Evolutionary conservation across 2,329 filamentous ascomycete species (phyloP).

Genomic region (Penicillium janthinellum): DNA sequence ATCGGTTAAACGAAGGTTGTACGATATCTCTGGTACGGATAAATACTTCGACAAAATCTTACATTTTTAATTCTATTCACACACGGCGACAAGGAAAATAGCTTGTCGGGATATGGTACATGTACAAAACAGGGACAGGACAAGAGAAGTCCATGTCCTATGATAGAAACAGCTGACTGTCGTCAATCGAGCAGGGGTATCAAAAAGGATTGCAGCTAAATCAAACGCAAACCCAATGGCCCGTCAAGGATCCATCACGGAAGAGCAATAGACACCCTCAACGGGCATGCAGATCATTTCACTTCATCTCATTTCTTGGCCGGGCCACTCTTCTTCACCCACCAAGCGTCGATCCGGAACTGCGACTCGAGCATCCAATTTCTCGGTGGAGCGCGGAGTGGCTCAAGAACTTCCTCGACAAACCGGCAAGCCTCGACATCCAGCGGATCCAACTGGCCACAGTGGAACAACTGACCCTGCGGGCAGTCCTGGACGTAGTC

Average conservation of each 20-base stretch:
- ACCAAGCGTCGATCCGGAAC: slow-evolving; percentile 15
- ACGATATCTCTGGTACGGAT: neutral
- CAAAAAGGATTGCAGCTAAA: neutral
- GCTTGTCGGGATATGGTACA: neutral
- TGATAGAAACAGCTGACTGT: neutral
- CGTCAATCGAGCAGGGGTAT: neutral
- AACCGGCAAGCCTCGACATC: slow-evolving; percentile 26
- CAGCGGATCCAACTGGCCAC: slow-evolving; percentile 25
- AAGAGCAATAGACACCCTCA: neutral
- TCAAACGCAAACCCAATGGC: neutral
- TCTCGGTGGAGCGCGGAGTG: slow-evolving; percentile 16
- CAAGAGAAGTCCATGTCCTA: neutral
- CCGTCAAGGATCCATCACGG: neutral
- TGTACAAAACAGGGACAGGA: neutral
- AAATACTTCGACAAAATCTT: neutral
- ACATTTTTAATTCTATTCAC: neutral
- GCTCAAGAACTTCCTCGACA: slow-evolving; percentile 29
- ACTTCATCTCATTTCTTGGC: neutral
- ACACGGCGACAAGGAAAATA: neutral
- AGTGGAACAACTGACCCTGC: slow-evolving; percentile 28
- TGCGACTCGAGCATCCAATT: slow-evolving; percentile 32
- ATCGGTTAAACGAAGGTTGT: neutral
- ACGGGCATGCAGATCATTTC: neutral
- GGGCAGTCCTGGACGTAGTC: slow-evolving; percentile 21
- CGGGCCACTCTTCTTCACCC: slow-evolving; percentile 13